A percentile compares a stretch with the other conserved stretches of the same genome.
phyloP scores from a whole-genome alignment of 2,329 filamentous ascomycete genomes.

The Celoporthe dispersa region DNA sequence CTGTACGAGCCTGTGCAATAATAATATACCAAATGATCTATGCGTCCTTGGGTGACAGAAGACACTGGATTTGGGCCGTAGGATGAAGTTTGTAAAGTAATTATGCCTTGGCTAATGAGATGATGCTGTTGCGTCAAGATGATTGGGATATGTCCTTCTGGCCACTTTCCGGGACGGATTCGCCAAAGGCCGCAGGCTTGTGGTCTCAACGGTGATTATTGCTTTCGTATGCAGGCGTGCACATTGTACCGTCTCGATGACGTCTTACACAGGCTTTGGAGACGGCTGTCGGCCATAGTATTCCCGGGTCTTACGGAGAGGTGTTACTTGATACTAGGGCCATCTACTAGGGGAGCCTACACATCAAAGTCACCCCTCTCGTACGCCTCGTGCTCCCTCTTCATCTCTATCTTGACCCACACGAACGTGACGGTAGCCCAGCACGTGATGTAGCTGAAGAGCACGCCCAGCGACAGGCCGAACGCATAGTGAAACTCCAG shows the following conservation, averaged over 20 bases:
- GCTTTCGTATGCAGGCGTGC: neutral
- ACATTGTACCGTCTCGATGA: neutral
- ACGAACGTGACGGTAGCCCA: conserved; percentile 26
- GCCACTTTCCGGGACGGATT: no score
- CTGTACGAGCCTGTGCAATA: no score
- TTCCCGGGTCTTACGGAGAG: neutral
- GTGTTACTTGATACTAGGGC: neutral
- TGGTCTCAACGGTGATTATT: neutral
- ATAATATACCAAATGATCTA: no score
- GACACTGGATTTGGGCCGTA: no score
- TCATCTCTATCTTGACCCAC: conserved; percentile 24
- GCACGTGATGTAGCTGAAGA: conserved; percentile 26
- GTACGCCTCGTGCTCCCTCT: conserved; percentile 23
- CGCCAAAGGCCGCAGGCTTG: no score
- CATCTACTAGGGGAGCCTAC: neutral
- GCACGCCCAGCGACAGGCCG: conserved; percentile 25
- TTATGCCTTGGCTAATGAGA: no score
- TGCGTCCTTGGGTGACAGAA: no score
- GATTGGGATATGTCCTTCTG: no score
- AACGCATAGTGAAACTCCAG: conserved; percentile 26
- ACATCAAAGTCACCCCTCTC: conserved; percentile 22
- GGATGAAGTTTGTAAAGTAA: no score
- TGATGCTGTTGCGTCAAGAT: no score
- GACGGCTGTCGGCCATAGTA: neutral
- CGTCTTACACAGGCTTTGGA: neutral